These are phyloP conservation scores for Candida hispaniensis DNA, from an alignment of 805 yeast species.

Conservation along the genomic window DNA sequence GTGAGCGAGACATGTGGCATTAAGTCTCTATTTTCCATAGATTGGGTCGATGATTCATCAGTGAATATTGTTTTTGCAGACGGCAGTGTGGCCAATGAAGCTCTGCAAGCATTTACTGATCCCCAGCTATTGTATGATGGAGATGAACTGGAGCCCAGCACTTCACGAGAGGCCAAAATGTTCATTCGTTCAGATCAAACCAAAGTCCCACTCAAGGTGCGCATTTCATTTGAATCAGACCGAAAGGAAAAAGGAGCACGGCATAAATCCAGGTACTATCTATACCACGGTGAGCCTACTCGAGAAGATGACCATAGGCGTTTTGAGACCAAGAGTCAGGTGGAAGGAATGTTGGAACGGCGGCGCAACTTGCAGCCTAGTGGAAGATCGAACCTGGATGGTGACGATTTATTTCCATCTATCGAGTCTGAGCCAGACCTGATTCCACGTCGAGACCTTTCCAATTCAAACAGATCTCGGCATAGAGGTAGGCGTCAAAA, in stretches of 20 bases:
- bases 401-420: conserved; percentile 34
- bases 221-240: conserved; percentile 47
- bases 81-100: conserved; percentile 32
- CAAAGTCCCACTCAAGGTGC: conserved; percentile 29
- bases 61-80: conserved; percentile 45
- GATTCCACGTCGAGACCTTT: conserved; percentile 1
- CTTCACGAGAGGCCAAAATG: conserved; percentile 27
- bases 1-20: conserved; percentile 7
- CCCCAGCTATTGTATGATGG: conserved; percentile 24
- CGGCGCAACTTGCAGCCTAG: conserved; percentile 12
- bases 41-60: conserved; percentile 12
- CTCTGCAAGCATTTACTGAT: conserved; percentile 31
- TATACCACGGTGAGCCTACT: conserved; percentile 63
- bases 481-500: not conserved
- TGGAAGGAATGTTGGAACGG: conserved; percentile 14
- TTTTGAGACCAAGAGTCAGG: conserved; percentile 8
- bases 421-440: conserved; percentile 17
- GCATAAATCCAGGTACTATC: conserved; percentile 50
- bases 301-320: conserved; percentile 21
- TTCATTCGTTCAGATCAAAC: conserved; percentile 30
- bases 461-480: not conserved
- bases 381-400: conserved; percentile 18
- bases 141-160: conserved; percentile 19
- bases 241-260: conserved; percentile 47
- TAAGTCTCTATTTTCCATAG: conserved; percentile 7